Percentiles rank a stretch among this genome's conserved stretches.
phyloP scores from a whole-genome alignment of 1,139 yeast species.

The Lodderomyces beijingensis region DNA sequence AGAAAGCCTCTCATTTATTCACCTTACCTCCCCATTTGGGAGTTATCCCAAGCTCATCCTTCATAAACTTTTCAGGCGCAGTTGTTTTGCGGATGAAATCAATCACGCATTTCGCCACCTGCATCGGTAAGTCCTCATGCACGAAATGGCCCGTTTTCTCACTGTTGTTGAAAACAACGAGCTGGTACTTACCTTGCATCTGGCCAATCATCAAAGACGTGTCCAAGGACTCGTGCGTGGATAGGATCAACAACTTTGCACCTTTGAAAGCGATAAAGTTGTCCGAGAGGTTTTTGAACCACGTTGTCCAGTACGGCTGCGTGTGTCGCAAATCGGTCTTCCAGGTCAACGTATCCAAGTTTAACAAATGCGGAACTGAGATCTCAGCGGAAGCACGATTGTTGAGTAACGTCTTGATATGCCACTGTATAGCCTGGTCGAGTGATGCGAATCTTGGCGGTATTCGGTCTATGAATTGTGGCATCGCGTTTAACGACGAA shows the following conservation, averaged over 20 bases:
- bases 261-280: slow-evolving; percentile 50
- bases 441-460: slow-evolving; percentile 55
- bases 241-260: slow-evolving; percentile 72
- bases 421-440: slow-evolving; percentile 79
- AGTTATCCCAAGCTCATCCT: slow-evolving; percentile 35
- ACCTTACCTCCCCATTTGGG: slow-evolving; percentile 54
- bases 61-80: slow-evolving; percentile 31
- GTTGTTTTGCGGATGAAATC: slow-evolving; percentile 49
- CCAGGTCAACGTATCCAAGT: slow-evolving; percentile 42
- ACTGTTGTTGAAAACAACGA: slow-evolving; percentile 66
- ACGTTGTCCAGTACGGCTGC: slow-evolving; percentile 66
- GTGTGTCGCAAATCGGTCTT: slow-evolving; percentile 58
- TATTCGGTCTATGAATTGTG: slow-evolving; percentile 52
- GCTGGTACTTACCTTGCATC: slow-evolving; percentile 94
- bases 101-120: slow-evolving; percentile 53
- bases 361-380: slow-evolving; percentile 68
- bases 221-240: slow-evolving; percentile 88
- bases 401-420: slow-evolving; percentile 51
- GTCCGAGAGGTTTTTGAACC: slow-evolving; percentile 75
- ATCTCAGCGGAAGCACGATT: slow-evolving; percentile 62
- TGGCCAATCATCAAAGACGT: slow-evolving; percentile 85
- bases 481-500: slow-evolving; percentile 63
- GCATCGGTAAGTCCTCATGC: slow-evolving; percentile 82
- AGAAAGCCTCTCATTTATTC: slow-evolving; percentile 16
- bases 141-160: slow-evolving; percentile 77